These are phyloP conservation scores for Spinellus fusiger DNA, from an alignment of 192 early-diverging fungal genomes.

Conservation along the genomic window DNA sequence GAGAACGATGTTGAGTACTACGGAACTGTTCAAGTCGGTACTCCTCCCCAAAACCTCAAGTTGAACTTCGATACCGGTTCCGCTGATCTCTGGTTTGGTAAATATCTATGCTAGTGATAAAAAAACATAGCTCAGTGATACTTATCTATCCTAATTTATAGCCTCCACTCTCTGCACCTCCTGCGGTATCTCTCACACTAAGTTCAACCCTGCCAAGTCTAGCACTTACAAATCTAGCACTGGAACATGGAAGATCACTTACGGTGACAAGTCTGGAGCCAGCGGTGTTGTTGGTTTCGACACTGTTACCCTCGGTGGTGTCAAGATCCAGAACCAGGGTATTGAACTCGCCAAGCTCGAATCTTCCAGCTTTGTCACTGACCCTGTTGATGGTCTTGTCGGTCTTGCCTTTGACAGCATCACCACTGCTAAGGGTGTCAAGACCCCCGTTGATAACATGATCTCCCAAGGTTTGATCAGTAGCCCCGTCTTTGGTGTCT, in stretches of 20 bases:
- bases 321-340: slow-evolving; percentile 52
- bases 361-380: slow-evolving; percentile 48
- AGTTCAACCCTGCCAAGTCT: slow-evolving; percentile 31
- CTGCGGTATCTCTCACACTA: slow-evolving; percentile 25
- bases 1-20: slow-evolving; percentile 57
- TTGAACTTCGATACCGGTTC: slow-evolving; percentile 71
- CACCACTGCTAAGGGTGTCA: slow-evolving; percentile 36
- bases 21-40: slow-evolving; percentile 55
- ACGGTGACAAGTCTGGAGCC: slow-evolving; percentile 55
- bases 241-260: slow-evolving; percentile 52
- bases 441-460: slow-evolving; percentile 53
- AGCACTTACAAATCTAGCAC: slow-evolving; percentile 50
- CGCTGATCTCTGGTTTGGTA: slow-evolving; percentile 60
- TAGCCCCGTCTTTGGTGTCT: slow-evolving; percentile 57
- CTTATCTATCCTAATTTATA: slow-evolving; percentile 3
- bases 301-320: slow-evolving; percentile 54
- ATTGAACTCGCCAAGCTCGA: slow-evolving; percentile 59
- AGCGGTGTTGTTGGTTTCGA: slow-evolving; percentile 41
- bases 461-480: slow-evolving; percentile 45
- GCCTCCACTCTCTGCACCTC: slow-evolving; percentile 28
- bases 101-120: not conserved
- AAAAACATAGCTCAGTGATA: slow-evolving; percentile 4
- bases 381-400: slow-evolving; percentile 57
- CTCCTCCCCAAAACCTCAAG: slow-evolving; percentile 62
- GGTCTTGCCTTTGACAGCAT: slow-evolving; percentile 57